Conservation (phyloP, 2,329 filamentous ascomycete species). For the Drechslerella coelobrocha region DNA sequence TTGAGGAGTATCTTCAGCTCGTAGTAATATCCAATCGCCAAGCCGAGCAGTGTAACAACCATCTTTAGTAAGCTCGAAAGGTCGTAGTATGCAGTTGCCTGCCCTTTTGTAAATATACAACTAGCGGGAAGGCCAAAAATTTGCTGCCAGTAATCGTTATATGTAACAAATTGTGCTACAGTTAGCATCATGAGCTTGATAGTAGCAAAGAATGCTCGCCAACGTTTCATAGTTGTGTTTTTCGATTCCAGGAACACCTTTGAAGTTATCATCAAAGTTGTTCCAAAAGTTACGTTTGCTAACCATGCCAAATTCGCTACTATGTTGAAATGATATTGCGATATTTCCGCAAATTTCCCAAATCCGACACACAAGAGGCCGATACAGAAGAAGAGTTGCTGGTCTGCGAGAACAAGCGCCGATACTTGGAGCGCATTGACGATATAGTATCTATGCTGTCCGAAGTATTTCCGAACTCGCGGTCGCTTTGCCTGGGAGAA, state of each 20-base stretch:
- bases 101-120: not conserved
- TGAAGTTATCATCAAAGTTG: conserved; percentile 7
- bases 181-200: conserved; percentile 7
- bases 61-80: not conserved
- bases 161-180: conserved; percentile 1
- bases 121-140: not conserved
- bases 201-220: conserved; percentile 6
- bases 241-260: conserved; percentile 5
- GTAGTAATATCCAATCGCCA: conserved; percentile 2
- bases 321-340: conserved; percentile 21
- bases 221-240: not conserved
- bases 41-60: not conserved
- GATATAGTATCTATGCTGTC: conserved; percentile 1
- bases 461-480: not conserved
- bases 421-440: conserved; percentile 7
- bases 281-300: conserved; percentile 11
- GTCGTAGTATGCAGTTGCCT: not conserved
- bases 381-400: conserved; percentile 17
- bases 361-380: conserved; percentile 8
- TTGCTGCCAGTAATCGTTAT: not conserved
- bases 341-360: not conserved
- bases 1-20: conserved; percentile 11
- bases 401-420: conserved; percentile 6
- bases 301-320: conserved; percentile 1
- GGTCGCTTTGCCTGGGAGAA: not conserved